Percentiles rank a stretch among this genome's conserved stretches.
These are phyloP conservation scores for Penicillium argentinense DNA, from an alignment of 495 filamentous ascomycete species.

Conservation along the genomic window DNA sequence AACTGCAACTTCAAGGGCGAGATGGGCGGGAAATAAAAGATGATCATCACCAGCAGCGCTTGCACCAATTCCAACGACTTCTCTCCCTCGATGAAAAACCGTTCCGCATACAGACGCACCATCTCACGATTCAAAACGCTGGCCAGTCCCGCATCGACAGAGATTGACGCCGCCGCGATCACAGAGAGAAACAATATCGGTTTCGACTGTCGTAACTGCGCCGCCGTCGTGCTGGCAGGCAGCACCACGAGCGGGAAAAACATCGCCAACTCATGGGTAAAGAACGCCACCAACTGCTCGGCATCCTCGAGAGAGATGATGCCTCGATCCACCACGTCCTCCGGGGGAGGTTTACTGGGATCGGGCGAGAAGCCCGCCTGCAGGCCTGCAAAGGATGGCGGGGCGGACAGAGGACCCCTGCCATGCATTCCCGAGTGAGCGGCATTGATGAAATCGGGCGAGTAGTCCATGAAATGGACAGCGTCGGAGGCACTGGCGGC, in stretches of 20 bases:
- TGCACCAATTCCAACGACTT: constrained; percentile 56
- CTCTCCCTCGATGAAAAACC: constrained; percentile 49
- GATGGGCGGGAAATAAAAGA: constrained; percentile 51
- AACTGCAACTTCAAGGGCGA: constrained; percentile 49
- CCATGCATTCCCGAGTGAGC: constrained; percentile 20
- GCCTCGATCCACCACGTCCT: constrained; percentile 49
- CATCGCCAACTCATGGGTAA: constrained; percentile 39
- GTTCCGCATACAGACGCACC: constrained; percentile 45
- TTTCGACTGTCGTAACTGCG: constrained; percentile 42
- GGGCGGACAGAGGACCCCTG: constrained; percentile 12
- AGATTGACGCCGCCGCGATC: constrained; percentile 47
- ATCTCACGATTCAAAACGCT: constrained; percentile 47
- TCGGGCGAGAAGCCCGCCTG: constrained; percentile 18
- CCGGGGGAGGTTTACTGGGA: constrained; percentile 3
- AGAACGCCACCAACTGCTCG: constrained; percentile 42
- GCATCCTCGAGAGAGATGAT: constrained; percentile 47
- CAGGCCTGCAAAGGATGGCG: constrained; percentile 18
- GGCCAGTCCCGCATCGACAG: constrained; percentile 41
- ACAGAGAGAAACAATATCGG: constrained; percentile 52
- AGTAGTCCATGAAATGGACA: constrained; percentile 25
- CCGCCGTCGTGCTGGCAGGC: constrained; percentile 35
- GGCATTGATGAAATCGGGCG: constrained; percentile 23
- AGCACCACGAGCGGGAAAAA: constrained; percentile 47
- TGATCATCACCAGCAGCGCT: constrained; percentile 45
- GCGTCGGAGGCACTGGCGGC: constrained; percentile 24